These are phyloP conservation scores for Colletotrichum sidae DNA, from an alignment of 2,329 filamentous ascomycete genomes.

Conservation along the genomic window DNA sequence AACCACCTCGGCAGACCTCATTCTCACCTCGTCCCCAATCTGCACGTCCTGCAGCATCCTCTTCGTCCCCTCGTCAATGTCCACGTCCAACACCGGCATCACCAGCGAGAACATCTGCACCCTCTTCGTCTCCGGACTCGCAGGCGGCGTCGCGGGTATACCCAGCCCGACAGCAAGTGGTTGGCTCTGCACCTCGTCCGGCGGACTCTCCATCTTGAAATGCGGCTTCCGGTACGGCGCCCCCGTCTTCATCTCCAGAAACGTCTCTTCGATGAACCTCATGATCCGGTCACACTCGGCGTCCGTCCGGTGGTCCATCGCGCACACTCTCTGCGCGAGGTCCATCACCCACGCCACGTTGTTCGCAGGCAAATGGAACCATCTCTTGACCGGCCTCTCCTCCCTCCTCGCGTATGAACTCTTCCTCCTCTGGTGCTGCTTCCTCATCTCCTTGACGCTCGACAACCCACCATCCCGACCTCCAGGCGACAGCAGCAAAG, in stretches of 20 bases:
- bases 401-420: slow-evolving; percentile 17
- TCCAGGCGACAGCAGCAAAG: slow-evolving; percentile 13
- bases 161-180: not conserved
- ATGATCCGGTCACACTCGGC: slow-evolving; percentile 35
- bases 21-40: slow-evolving; percentile 26
- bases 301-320: slow-evolving; percentile 34
- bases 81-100: slow-evolving; percentile 37
- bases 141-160: not conserved
- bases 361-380: slow-evolving; percentile 38
- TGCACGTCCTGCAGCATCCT: slow-evolving; percentile 30
- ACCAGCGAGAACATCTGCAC: slow-evolving; percentile 37
- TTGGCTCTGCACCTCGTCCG: not conserved
- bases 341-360: slow-evolving; percentile 39
- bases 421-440: slow-evolving; percentile 22
- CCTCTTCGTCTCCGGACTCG: not conserved
- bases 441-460: slow-evolving; percentile 23
- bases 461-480: not conserved
- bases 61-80: slow-evolving; percentile 37
- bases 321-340: slow-evolving; percentile 36
- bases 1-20: slow-evolving; percentile 10
- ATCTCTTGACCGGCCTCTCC: slow-evolving; percentile 34
- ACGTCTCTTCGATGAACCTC: slow-evolving; percentile 38
- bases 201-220: slow-evolving; percentile 26
- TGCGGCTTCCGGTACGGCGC: slow-evolving; percentile 38
- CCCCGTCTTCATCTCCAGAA: slow-evolving; percentile 35